Evolutionary conservation across 768 basidiomycete species (phyloP), one percentile per base, ranked within the genome.

Genomic region (Boletus huronensis): DNA sequence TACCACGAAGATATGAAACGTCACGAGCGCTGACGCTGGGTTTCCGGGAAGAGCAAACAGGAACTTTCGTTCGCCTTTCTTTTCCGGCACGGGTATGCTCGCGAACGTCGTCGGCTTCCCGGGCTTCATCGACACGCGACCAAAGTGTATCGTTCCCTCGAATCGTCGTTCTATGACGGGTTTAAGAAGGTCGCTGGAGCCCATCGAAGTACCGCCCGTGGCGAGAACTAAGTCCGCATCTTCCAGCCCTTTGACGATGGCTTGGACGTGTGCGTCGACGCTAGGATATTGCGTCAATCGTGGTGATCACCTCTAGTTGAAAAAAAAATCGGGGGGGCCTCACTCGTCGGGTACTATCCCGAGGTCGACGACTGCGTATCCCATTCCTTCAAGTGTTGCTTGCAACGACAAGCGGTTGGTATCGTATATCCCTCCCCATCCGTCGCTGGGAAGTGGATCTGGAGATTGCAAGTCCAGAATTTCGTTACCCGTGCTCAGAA

Each of bases 51-150:
- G 79, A 0, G 90, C 91, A 63, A 96, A 95, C 11, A 91, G 63
- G 5, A 85, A 84, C 60, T 87, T 90, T 29, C 67, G 64, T 6
- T 58, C 68, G n/a, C 66, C 63, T 19, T 57, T 55, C 10, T 65
- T 63, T 28, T 66, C 63, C 4, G 67, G 61, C 8, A 72, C 64
- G 0, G 88, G 86, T 25, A 93, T 77, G 13, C 83, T 88, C 1
- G 92, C 93, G 58, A 95, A 94, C 6, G 92, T 93, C 3, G 93
- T 96, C 4, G 93, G 92, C 65, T 94, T 94, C 7, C 91, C 93
- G 1, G 84, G 84, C 62, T 90, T 91, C 64, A 93, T 81, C 23
- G 82, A 82, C 48, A 94, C 89, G 8, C 92, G 79, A 2, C 93
- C 93, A 65, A 96, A 94, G 64, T 94, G 91, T 5, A 93, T 77